A percentile compares a stretch with the other conserved stretches of the same genome.
Conservation (phyloP, 768 basidiomycete species). For the Chlorophyllum brunneum region DNA sequence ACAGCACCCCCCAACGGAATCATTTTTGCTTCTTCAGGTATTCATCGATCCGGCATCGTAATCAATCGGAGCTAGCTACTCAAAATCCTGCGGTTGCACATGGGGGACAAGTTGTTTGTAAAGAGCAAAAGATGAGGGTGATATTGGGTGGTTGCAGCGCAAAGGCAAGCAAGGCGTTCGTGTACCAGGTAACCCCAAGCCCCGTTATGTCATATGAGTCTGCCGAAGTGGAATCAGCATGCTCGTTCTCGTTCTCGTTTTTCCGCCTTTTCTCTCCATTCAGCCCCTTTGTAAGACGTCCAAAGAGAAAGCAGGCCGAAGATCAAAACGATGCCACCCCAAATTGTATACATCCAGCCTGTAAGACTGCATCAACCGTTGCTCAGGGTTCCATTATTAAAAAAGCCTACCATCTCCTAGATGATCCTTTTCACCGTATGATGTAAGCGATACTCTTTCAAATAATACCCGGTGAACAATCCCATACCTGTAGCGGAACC, state of each 20-base stretch:
- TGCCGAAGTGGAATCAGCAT: too few relatives aligned
- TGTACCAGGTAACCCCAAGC: too few relatives aligned
- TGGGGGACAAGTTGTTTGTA: too few relatives aligned
- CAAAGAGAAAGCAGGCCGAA: not conserved
- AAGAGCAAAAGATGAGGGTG: too few relatives aligned
- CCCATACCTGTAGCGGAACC: conserved; percentile 17
- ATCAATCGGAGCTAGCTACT: not conserved
- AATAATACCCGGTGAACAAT: not conserved
- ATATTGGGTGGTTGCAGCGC: too few relatives aligned
- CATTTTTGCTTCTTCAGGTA: too few relatives aligned
- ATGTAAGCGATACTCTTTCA: not conserved
- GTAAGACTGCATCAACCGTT: not conserved
- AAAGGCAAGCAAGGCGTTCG: too few relatives aligned
- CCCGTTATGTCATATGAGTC: too few relatives aligned
- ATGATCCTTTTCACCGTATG: conserved; percentile 36
- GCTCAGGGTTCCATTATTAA: not conserved
- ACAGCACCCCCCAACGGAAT: too few relatives aligned
- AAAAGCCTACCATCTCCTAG: conserved; percentile 63
- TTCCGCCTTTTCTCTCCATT: not conserved
- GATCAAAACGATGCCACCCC: not conserved
- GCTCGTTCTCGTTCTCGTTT: not conserved
- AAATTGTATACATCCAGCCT: conserved; percentile 41
- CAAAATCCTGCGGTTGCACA: not conserved
- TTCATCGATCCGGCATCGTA: too few relatives aligned
- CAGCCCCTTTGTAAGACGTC: not conserved